Base-by-base conservation (phyloP, 2,329 filamentous ascomycete species). In the Helotiales sp. region DNA sequence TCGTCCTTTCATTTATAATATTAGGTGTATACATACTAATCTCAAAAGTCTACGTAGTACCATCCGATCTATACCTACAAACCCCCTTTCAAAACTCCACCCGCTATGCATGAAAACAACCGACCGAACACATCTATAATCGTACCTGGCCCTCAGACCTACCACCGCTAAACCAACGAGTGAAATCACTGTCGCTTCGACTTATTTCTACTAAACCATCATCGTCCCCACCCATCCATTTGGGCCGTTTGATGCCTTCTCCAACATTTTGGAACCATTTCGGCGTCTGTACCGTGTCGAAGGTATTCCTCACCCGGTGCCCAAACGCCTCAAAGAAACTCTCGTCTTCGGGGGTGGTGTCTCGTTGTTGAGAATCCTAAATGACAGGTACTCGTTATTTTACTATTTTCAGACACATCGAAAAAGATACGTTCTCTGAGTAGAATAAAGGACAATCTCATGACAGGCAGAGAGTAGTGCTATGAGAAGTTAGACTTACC, bases 221-320 rank as follows among this genome's bases (percentile, higher is more conserved):
- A 61, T 86, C 84, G 61, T 87, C 85, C 26, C 86, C 86, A 20
- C 87, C 86, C 87, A 96, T 91, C 93, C 93, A 96, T 74, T 89
- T 91, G 5, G 93, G 93, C 76, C 90, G 87, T 78, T 90, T 92
- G 78, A 94, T 87, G 8, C 86, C 86, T 66, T 87, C 84, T 1
- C 88, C 86, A 30, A 93, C 83, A 28, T 92, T 90, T 73, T 89
- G 86, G 70, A 97, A 82, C 93, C 94, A 98, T 70, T 89, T 89
- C 0, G 96, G 95, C 32, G 90, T 85, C 61, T 93, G 91, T 1
- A 93, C 85, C 0, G 89, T 91, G 69, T 98, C 95, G 61, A 98
- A 88, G 0, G 96, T 98, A 76, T 99, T 99, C 79, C 90, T 92
- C 73, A 99, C 89, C 40, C 95, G 86, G 76, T 96, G 92, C 0